phyloP scores from a whole-genome alignment of 2,329 filamentous ascomycete genomes.

The Gnomoniopsis sp. region DNA sequence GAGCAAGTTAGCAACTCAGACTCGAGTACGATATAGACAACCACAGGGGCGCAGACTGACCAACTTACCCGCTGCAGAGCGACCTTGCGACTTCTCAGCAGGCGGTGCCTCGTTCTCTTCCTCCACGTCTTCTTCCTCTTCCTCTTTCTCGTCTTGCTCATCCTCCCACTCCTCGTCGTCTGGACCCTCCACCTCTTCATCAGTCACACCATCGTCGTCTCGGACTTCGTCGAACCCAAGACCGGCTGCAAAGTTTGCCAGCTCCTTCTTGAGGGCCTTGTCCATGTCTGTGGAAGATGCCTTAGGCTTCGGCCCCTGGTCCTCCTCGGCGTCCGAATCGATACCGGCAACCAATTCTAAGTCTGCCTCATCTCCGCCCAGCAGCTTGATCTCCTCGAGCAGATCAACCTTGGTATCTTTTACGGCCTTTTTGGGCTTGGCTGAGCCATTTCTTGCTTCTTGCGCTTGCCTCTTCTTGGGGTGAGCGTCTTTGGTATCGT shows the following conservation, averaged over 20 bases:
- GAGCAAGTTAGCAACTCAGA: conserved; percentile 17
- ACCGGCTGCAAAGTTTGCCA: conserved; percentile 48
- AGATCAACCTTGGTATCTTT: conserved; percentile 30
- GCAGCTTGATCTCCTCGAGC: conserved; percentile 60
- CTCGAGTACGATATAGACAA: not conserved
- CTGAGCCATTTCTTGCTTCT: conserved; percentile 24
- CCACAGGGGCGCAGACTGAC: conserved; percentile 36
- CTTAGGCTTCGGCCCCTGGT: conserved; percentile 26
- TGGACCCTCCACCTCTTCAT: conserved; percentile 34
- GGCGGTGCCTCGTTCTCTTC: conserved; percentile 24
- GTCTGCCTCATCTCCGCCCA: conserved; percentile 65
- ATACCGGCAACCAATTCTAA: conserved; percentile 57
- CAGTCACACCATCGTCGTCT: conserved; percentile 35
- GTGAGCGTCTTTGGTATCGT: conserved; percentile 27
- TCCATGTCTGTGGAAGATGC: conserved; percentile 20
- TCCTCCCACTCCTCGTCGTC: conserved; percentile 22
- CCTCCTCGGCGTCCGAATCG: conserved; percentile 47
- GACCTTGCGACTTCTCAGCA: conserved; percentile 25
- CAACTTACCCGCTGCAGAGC: conserved; percentile 30
- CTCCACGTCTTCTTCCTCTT: conserved; percentile 28
- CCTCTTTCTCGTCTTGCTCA: conserved; percentile 26
- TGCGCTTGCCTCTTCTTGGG: conserved; percentile 28
- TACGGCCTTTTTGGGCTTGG: conserved; percentile 21
- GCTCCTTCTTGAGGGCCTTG: conserved; percentile 40
- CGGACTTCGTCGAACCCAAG: conserved; percentile 45